phyloP scores from a whole-genome alignment of 2,329 filamentous ascomycete genomes.

The Colletotrichum orchidophilum region DNA sequence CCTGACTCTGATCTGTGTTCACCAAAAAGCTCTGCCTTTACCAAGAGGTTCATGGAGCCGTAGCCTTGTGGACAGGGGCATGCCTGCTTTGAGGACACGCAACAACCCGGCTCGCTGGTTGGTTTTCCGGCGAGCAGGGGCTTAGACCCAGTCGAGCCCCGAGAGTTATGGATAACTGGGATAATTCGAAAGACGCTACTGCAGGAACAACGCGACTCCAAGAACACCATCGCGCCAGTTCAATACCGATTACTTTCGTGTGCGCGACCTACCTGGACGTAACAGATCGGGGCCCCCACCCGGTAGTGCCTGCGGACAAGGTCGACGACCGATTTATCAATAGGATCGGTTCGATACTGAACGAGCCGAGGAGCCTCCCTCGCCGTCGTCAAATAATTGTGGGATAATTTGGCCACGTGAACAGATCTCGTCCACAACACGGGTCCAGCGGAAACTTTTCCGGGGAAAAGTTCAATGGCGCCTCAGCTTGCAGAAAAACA shows the following conservation, averaged over 20 bases:
- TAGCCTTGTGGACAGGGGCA: conserved; percentile 8
- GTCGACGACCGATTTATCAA: conserved; percentile 9
- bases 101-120: conserved; percentile 17
- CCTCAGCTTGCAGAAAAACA: conserved; percentile 4
- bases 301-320: conserved; percentile 15
- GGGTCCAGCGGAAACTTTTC: background rate
- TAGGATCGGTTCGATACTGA: conserved; percentile 9
- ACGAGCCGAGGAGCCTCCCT: background rate
- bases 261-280: background rate
- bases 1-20: background rate
- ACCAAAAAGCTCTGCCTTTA: background rate
- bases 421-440: background rate
- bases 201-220: conserved; percentile 25
- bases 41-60: background rate
- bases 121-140: conserved; percentile 8
- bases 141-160: conserved; percentile 18
- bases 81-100: conserved; percentile 5
- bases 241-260: background rate
- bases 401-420: background rate
- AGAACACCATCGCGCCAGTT: conserved; percentile 24
- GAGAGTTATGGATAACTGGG: conserved; percentile 9
- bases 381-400: background rate
- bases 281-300: conserved; percentile 9
- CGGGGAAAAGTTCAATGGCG: background rate
- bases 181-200: conserved; percentile 26